A percentile compares a stretch with the other conserved stretches of the same genome.
Conservation (phyloP, 106 monocot genomes). For the Dendrobium nobile region DNA sequence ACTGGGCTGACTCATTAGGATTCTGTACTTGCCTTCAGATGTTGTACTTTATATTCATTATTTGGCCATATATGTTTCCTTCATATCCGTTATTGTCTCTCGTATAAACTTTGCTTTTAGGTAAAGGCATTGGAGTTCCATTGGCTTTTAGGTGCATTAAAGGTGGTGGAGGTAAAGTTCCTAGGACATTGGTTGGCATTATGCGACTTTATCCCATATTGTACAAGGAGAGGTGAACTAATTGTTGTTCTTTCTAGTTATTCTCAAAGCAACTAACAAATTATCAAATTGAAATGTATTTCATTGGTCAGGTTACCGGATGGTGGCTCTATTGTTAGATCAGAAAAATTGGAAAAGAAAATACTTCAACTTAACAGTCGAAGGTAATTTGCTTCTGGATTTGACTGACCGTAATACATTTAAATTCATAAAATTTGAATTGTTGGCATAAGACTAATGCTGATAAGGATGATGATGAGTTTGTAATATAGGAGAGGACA, state of each 20-base stretch:
- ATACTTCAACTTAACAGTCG: constrained; percentile 51
- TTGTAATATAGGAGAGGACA: background rate
- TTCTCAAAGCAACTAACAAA: background rate
- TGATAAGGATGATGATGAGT: background rate
- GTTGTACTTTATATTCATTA: background rate
- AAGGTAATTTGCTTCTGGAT: constrained; percentile 34
- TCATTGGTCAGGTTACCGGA: constrained; percentile 43
- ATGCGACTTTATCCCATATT: constrained; percentile 72
- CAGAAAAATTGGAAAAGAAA: constrained; percentile 70
- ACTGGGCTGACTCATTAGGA: constrained; percentile 69
- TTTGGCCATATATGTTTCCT: constrained; percentile 2
- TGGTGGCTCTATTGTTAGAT: constrained; percentile 76
- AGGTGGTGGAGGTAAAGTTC: constrained; percentile 62
- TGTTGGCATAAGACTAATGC: background rate
- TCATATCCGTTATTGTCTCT: background rate
- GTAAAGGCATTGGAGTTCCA: constrained; percentile 54
- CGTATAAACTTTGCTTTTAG: constrained; percentile 24
- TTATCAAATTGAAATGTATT: background rate
- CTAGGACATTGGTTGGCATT: constrained; percentile 67
- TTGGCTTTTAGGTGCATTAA: constrained; percentile 86
- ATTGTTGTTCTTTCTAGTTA: background rate
- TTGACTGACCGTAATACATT: background rate
- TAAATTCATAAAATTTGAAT: background rate
- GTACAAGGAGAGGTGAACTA: constrained; percentile 75
- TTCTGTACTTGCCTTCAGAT: constrained; percentile 55